Base-by-base conservation (phyloP, 805 yeast genomes). In the Teunomyces barrocoloradensis region DNA sequence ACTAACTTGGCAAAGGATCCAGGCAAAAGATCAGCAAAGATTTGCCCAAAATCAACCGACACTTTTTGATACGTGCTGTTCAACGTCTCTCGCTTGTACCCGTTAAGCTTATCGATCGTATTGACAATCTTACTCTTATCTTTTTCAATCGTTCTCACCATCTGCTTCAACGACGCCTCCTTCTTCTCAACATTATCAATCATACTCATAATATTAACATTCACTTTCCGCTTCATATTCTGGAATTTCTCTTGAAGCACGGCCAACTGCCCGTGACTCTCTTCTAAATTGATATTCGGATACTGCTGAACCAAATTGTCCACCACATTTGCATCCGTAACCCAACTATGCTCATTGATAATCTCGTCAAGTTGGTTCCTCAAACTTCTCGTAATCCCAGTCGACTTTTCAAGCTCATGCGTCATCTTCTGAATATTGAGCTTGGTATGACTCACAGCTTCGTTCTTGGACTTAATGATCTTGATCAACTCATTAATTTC, bases 141-240 rank as follows among this genome's bases (percentile, higher is more conserved):
- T 65, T 82, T 87, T 56, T 87, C 95, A 55, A 91, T 89, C 4
- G 96, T 89, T 51, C 76, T 79, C 53, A 92, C 86, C 91, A 89
- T 90, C 6, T 80, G 77, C 55, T 80, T 84, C 58, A 92, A 74
- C 3, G 91, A 75, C 6, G 75, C 63, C 60, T 90, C 97, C 61
- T 89, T 89, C 74, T 86, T 89, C 62, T 90, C 96, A 23, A 89
- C 95, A 54, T 83, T 89, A 58, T 90, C 97, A 52, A 89, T 88
- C 87, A 87, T 87, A 57, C 84, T 84, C 96, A 87, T 87, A 52
- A 89, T 89, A 59, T 90, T 87, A 2, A 85, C 77, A 57, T 90
- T 89, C 13, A 91, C 96, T 53, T 84, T 88, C 47, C 89, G 77
- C 66, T 80, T 85, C 87, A 92, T 81, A 4, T 79, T 80, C 46